Evolutionary conservation across 2,329 filamentous ascomycete genomes (phyloP), one percentile per base, ranked within the genome.

Genomic region (Botrytis porri): DNA sequence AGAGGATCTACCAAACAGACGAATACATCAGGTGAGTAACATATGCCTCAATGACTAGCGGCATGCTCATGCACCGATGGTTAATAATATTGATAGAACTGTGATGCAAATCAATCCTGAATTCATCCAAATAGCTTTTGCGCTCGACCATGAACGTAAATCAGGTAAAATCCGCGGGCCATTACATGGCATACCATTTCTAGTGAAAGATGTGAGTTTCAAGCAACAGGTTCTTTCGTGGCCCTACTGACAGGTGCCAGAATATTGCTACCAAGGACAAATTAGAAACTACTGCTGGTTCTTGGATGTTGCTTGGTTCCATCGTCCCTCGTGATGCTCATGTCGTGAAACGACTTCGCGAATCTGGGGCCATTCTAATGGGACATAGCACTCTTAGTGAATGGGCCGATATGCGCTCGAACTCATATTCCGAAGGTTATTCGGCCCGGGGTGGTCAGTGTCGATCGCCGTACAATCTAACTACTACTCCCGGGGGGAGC

Each of bases 251-350:
- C 20, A 60, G 7, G 5, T 41, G 29, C 37, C 12, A 71, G 70
- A 92, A 91, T 79, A 91, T 93, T 71, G 89, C 85, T 37, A 89
- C 87, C 14, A 89, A 88, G 75, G 92, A 93, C 79, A 86, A 86
- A 69, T 88, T 94, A 86, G 87, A 94, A 79, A 94, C 92, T 0
- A 94, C 92, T 0, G 91, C 92, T 0, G 92, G 92, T 0, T 89
- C 86, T 77, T 90, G 85, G 86, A 89, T 89, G 29, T 84, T 94
- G 0, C 80, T 92, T 1, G 92, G 91, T 1, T 89, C 85, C 63
- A 82, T 90, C 0, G 88, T 92, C 0, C 90, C 91, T 4, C 86
- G 88, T n/a, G 92, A 94, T 80, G 89, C 92, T 1, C 82, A 85
- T 76, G 88, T 93, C 0, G 88, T 93, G 3, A 78, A 84, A 32